These are phyloP conservation scores for Ophiostoma ulmi DNA, from an alignment of 2,329 filamentous ascomycete species.

Conservation along the genomic window DNA sequence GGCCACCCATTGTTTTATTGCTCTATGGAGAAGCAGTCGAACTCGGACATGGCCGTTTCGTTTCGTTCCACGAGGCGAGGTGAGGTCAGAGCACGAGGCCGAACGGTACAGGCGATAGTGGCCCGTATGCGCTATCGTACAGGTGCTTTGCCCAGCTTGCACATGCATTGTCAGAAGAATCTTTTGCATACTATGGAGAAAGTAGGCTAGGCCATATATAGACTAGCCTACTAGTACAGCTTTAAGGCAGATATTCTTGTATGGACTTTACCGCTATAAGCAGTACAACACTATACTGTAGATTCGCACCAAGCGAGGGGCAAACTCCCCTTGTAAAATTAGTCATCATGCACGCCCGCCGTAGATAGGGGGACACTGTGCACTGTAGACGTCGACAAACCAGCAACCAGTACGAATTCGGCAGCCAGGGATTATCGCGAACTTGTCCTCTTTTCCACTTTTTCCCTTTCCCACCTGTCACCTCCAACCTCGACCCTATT, in stretches of 20 bases:
- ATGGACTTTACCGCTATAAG: background rate
- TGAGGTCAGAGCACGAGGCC: background rate
- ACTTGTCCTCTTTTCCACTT: constrained; percentile 27
- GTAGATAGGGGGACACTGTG: constrained; percentile 9
- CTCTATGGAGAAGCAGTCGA: background rate
- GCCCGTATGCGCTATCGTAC: background rate
- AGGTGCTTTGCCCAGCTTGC: background rate
- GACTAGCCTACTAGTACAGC: background rate
- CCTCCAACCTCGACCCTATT: background rate
- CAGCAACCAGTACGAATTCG: constrained; percentile 2
- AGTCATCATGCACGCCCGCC: background rate
- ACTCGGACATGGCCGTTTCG: background rate
- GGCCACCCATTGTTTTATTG: constrained; percentile 14
- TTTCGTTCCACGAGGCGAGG: too few species aligned
- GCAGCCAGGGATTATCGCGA: constrained; percentile 24
- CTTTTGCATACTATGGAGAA: constrained; percentile 13
- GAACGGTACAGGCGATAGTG: background rate
- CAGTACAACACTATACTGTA: background rate
- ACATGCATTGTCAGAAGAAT: constrained; percentile 13
- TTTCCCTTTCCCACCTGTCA: constrained; percentile 19
- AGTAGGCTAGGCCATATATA: background rate
- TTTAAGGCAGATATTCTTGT: background rate
- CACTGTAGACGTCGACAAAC: background rate
- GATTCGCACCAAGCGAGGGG: background rate
- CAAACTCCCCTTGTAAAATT: background rate